phyloP scores from a whole-genome alignment of 495 filamentous ascomycete species.

The Lepidopterella palustris region DNA sequence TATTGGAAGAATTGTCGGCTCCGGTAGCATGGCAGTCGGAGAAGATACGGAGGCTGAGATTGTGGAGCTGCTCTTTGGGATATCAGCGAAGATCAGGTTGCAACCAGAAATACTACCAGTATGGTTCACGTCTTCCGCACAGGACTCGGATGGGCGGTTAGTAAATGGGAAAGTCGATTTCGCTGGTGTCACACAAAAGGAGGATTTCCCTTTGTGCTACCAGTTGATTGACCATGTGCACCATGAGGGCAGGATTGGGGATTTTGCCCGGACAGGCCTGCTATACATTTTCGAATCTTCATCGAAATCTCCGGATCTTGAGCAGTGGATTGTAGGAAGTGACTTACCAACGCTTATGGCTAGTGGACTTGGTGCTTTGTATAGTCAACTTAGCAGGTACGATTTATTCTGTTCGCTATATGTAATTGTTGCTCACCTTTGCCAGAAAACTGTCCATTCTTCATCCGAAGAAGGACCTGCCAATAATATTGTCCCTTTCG shows the following conservation, averaged over 20 bases:
- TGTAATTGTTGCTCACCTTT: neutral
- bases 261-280: slow-evolving; percentile 94
- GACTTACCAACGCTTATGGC: slow-evolving; percentile 97
- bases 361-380: slow-evolving; percentile 86
- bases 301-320: slow-evolving; percentile 69
- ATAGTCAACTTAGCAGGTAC: slow-evolving; percentile 87
- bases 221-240: slow-evolving; percentile 93
- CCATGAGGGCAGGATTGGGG: slow-evolving; percentile 82
- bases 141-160: slow-evolving; percentile 32
- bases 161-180: slow-evolving; percentile 57
- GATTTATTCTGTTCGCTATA: slow-evolving; percentile 8
- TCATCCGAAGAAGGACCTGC: slow-evolving; percentile 57
- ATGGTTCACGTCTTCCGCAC: slow-evolving; percentile 65
- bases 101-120: slow-evolving; percentile 75
- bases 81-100: slow-evolving; percentile 88
- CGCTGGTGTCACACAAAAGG: slow-evolving; percentile 77
- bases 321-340: slow-evolving; percentile 95
- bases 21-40: slow-evolving; percentile 53
- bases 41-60: slow-evolving; percentile 74
- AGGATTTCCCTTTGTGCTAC: slow-evolving; percentile 94
- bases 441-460: slow-evolving; percentile 41
- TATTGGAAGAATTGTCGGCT: slow-evolving; percentile 58
- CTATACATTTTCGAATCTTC: slow-evolving; percentile 94
- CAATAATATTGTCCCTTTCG: slow-evolving; percentile 76
- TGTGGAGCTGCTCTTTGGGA: slow-evolving; percentile 86